phyloP scores from a whole-genome alignment of 2,329 filamentous ascomycete species.

The Acarospora socialis region DNA sequence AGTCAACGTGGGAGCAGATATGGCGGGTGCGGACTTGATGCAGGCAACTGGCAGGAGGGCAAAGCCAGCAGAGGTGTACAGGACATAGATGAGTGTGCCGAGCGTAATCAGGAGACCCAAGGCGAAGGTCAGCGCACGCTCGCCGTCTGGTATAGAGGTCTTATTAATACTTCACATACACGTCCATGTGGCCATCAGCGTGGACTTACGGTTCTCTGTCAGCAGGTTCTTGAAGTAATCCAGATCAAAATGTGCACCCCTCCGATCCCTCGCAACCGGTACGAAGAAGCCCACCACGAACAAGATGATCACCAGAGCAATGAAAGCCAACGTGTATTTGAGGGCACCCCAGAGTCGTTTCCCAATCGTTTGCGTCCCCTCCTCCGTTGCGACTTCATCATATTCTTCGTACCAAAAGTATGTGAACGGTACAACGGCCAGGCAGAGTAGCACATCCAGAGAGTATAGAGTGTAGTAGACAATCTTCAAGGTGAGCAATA shows the following conservation, averaged over 20 bases:
- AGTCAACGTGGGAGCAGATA: slow-evolving; percentile 67
- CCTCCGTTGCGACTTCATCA: slow-evolving; percentile 74
- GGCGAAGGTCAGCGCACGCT: slow-evolving; percentile 81
- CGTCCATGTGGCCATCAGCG: neutral
- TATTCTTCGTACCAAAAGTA: slow-evolving; percentile 99
- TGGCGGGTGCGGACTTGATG: slow-evolving; percentile 79
- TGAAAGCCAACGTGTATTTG: slow-evolving; percentile 81
- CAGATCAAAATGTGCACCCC: slow-evolving; percentile 57
- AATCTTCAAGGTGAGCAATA: slow-evolving; percentile 66
- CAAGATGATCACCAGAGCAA: slow-evolving; percentile 63
- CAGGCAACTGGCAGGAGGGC: slow-evolving; percentile 78
- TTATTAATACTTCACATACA: slow-evolving; percentile 7
- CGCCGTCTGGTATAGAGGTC: slow-evolving; percentile 45
- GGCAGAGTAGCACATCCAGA: slow-evolving; percentile 75
- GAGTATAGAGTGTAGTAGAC: slow-evolving; percentile 92
- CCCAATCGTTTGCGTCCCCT: slow-evolving; percentile 56
- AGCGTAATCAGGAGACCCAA: slow-evolving; percentile 78
- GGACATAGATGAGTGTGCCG: slow-evolving; percentile 69
- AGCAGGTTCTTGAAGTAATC: slow-evolving; percentile 85
- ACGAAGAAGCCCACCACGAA: slow-evolving; percentile 93
- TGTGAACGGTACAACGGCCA: slow-evolving; percentile 82
- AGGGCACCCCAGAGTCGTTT: slow-evolving; percentile 67
- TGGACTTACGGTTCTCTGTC: slow-evolving; percentile 52
- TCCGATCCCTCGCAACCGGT: slow-evolving; percentile 56
- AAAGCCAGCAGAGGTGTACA: slow-evolving; percentile 81